Evolutionary conservation across 306 rosid species (phyloP).

Genomic region (Sicyos edulis): DNA sequence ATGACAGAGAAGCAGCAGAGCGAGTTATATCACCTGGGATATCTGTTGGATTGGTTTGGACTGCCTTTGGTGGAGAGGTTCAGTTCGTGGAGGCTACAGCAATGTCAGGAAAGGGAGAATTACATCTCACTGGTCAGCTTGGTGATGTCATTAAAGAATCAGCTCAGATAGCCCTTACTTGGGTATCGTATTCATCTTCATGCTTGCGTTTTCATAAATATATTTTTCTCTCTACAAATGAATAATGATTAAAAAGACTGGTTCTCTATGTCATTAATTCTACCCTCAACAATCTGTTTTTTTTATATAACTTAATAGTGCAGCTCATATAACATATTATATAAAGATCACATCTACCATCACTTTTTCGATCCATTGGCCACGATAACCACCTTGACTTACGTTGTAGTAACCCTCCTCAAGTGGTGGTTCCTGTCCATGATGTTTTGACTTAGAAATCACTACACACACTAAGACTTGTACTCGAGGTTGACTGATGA

Average conservation of each 20-base stretch:
- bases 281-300: not conserved
- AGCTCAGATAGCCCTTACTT: constrained; percentile 92
- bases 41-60: constrained; percentile 96
- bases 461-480: too few relatives aligned
- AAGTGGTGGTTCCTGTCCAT: not conserved
- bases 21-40: constrained; percentile 76
- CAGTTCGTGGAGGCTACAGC: constrained; percentile 96
- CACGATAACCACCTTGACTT: not conserved
- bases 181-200: constrained; percentile 51
- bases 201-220: not conserved
- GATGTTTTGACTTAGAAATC: too few relatives aligned
- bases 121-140: constrained; percentile 96
- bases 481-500: not conserved
- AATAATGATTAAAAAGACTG: not conserved
- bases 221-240: not conserved
- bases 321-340: not conserved
- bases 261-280: not conserved
- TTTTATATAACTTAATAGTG: not conserved
- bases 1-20: constrained; percentile 81
- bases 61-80: constrained; percentile 95
- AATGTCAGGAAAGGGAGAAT: constrained; percentile 86
- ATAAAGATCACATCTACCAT: constrained; percentile 3
- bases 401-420: not conserved
- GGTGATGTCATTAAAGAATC: constrained; percentile 99
- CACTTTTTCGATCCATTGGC: not conserved